These are phyloP conservation scores for Phymatotrichopsis omnivora DNA, from an alignment of 2,329 filamentous ascomycete genomes.

Conservation along the genomic window DNA sequence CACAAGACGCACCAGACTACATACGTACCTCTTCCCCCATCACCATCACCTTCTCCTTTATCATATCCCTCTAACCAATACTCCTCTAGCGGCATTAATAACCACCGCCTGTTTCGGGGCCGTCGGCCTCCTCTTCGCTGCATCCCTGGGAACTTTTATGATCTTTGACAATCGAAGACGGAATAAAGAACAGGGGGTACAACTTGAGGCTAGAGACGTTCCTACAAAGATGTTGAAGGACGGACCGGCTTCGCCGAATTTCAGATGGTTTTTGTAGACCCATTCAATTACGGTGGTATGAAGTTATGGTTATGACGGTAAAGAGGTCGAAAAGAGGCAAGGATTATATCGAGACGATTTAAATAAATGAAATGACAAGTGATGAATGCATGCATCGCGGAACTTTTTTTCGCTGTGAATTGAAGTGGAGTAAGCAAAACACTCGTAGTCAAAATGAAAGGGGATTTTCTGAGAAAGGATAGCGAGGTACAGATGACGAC, in stretches of 20 bases:
- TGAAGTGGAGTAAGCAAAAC: no score
- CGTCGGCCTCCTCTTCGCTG: constrained; percentile 46
- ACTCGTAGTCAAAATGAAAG: no score
- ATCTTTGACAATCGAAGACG: constrained; percentile 52
- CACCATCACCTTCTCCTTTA: not conserved
- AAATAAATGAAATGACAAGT: no score
- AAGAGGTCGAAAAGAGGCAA: no score
- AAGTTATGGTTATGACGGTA: no score
- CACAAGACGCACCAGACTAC: constrained; percentile 55
- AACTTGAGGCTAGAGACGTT: constrained; percentile 42
- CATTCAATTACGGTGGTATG: no score
- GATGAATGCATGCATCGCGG: no score
- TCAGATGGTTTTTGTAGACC: constrained; percentile 48
- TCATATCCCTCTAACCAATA: not conserved
- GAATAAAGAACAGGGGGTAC: constrained; percentile 47
- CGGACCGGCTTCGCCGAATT: constrained; percentile 45
- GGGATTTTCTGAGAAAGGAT: no score
- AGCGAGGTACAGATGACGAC: no score
- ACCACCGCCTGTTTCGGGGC: constrained; percentile 57
- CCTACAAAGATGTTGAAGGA: constrained; percentile 48
- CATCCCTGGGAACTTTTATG: constrained; percentile 53
- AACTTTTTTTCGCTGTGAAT: no score
- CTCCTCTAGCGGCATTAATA: constrained; percentile 44
- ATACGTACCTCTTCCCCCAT: constrained; percentile 35
- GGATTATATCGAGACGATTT: no score